Evolutionary conservation across 768 basidiomycete genomes (phyloP).

Genomic region (Neoboletus subvelutipes): DNA sequence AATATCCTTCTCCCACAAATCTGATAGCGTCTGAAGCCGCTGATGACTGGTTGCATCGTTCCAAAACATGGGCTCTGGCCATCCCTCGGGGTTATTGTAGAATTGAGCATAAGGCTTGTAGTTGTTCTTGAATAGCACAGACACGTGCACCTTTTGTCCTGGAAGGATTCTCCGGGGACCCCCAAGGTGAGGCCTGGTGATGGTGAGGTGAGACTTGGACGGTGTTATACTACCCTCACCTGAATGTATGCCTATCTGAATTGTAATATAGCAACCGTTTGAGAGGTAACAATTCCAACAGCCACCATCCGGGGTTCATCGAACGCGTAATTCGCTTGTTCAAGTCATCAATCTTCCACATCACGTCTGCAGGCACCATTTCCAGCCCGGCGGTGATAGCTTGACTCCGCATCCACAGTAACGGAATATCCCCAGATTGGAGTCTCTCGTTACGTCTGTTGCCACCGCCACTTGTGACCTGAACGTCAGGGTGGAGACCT

Average conservation of each 20-base stretch:
- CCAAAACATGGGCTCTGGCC: constrained; percentile 34
- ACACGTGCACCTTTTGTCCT: constrained; percentile 34
- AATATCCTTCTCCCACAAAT: constrained; percentile 31
- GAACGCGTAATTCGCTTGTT: constrained; percentile 23
- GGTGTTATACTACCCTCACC: constrained; percentile 9
- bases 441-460: constrained; percentile 29
- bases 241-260: constrained; percentile 20
- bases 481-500: constrained; percentile 1
- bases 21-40: constrained; percentile 16
- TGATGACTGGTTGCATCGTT: constrained; percentile 24
- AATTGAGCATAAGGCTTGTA: constrained; percentile 29
- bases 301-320: constrained; percentile 22
- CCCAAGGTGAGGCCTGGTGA: constrained; percentile 27
- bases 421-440: constrained; percentile 28
- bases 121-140: constrained; percentile 30
- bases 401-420: constrained; percentile 35
- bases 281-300: constrained; percentile 24
- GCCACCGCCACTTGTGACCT: constrained; percentile 25
- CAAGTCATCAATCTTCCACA: constrained; percentile 31
- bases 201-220: constrained; percentile 4
- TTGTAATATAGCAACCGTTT: constrained; percentile 30
- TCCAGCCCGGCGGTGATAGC: constrained; percentile 25
- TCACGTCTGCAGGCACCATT: constrained; percentile 24
- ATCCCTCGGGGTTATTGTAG: constrained; percentile 18
- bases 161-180: constrained; percentile 26